Base-by-base conservation (phyloP, 331 rosid species). In the Malus hybrid region DNA sequence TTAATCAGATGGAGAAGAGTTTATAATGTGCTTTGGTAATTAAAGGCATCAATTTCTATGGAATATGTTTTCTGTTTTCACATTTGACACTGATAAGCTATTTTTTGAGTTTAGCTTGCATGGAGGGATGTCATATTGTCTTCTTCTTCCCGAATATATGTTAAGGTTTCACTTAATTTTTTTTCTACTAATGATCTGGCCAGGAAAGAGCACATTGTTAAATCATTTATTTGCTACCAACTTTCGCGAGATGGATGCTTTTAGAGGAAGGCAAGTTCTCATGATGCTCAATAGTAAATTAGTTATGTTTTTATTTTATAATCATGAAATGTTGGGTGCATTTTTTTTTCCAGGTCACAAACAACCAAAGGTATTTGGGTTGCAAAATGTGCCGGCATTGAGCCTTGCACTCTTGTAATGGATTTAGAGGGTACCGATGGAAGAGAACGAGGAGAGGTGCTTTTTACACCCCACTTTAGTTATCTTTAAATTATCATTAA, bases 341-440 rank as follows among this genome's bases (percentile, higher is more conserved):
- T 42, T 55, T 50, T 50, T 39, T 60, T 55, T 80, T 86, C 73
- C 87, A 96, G 98, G 92, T 89, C 98, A 79, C 99, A 96, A 87
- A 96, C 98, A 69, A 96, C 99, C 32, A 96, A 96, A 84, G 99
- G 99, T 83, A 93, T 96, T 69, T 96, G 99, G 99, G 83, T 90
- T 84, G 99, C 99, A 72, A 86, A 71, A 76, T 92, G 99, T 77
- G 81, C 80, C 18, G 99, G 96, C 77, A 90, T 96, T 48, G 98
- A 93, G 79, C 99, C 99, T 65, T 90, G 90, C 76, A 96, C 99
- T 15, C 80, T 96, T 80, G 99, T 90, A 65, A 92, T 96, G 99
- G 99, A 96, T 86, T 86, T 96, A 84, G 99, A 93, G 89, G 99
- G 99, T 74, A 92, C 98, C 28, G 99, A 96, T 87, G 99, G 99